phyloP scores from a whole-genome alignment of 169 alveolate genomes.

The Plasmodium vinckei region DNA sequence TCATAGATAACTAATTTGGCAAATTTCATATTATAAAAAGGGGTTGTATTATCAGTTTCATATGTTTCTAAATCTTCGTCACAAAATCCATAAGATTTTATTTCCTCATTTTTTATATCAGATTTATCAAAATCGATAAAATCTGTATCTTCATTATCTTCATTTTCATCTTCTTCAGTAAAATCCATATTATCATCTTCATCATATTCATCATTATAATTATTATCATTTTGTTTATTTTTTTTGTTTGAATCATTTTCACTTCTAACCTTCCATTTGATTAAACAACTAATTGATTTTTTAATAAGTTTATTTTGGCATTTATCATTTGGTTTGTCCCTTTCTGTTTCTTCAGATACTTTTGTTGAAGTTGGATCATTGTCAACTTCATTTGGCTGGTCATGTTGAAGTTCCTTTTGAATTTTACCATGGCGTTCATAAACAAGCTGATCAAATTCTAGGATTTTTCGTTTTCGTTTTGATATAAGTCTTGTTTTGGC shows the following conservation, averaged over 20 bases:
- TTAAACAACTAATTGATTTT: slow-evolving; percentile 54
- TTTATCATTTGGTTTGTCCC: not conserved
- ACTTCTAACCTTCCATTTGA: slow-evolving; percentile 43
- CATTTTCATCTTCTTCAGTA: not conserved
- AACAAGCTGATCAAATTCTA: slow-evolving; percentile 42
- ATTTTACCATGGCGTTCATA: slow-evolving; percentile 33
- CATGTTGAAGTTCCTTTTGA: not conserved
- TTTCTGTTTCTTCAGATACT: not conserved
- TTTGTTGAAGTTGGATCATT: not conserved
- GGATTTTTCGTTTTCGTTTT: slow-evolving; percentile 50
- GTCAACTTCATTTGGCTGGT: not conserved
- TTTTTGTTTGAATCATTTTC: slow-evolving; percentile 31
- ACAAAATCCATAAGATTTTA: slow-evolving; percentile 26
- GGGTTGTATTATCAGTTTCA: slow-evolving; percentile 2
- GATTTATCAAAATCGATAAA: slow-evolving; percentile 2
- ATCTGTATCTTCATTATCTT: slow-evolving; percentile 9
- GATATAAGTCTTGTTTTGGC: slow-evolving; percentile 61
- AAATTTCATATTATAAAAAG: slow-evolving; percentile 16
- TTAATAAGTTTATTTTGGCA: not conserved
- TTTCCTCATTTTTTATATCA: slow-evolving; percentile 14
- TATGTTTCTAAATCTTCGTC: slow-evolving; percentile 48
- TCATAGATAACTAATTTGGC: slow-evolving; percentile 73
- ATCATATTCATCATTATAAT: slow-evolving; percentile 6
- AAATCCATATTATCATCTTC: not conserved
- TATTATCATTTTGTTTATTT: not conserved